Percentiles rank a stretch among this genome's conserved stretches.
Evolutionary conservation across 2,329 filamentous ascomycete species (phyloP).

Genomic region (Fusarium compactum): DNA sequence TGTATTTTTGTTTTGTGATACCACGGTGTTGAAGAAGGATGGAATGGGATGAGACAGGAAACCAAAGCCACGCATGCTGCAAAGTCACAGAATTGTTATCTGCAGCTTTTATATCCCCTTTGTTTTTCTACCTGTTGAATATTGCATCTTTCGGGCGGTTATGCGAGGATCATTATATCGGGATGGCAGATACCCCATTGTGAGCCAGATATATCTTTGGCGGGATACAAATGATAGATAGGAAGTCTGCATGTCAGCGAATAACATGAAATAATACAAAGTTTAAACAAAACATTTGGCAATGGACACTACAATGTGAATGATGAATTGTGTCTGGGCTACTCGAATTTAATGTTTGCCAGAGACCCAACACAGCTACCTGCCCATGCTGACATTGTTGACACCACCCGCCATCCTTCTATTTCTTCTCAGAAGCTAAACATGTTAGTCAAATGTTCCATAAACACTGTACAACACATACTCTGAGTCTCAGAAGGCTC

Average conservation of each 20-base stretch:
- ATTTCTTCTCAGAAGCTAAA: neutral
- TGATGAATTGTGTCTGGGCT: neutral
- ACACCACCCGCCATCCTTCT: neutral
- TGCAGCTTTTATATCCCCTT: constrained; percentile 25
- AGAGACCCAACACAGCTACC: neutral
- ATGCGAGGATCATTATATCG: constrained; percentile 32
- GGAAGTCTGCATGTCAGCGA: constrained; percentile 13
- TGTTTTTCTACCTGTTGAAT: constrained; percentile 27
- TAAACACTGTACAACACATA: neutral
- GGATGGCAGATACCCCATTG: constrained; percentile 41
- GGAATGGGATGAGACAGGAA: constrained; percentile 34
- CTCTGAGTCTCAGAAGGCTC: neutral
- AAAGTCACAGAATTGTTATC: constrained; percentile 23
- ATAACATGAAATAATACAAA: constrained; percentile 38
- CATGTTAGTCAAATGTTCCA: no score
- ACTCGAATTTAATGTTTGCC: neutral
- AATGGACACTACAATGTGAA: neutral
- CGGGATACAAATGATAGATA: constrained; percentile 34
- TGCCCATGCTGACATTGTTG: no score
- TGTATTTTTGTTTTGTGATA: constrained; percentile 47
- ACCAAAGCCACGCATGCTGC: constrained; percentile 24
- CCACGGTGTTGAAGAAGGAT: constrained; percentile 46
- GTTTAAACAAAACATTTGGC: constrained; percentile 6
- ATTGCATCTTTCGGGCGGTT: constrained; percentile 36
- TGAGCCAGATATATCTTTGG: constrained; percentile 20